Evolutionary conservation across 139 green algal species (phyloP).

Genomic region (Gonium pectorale): DNA sequence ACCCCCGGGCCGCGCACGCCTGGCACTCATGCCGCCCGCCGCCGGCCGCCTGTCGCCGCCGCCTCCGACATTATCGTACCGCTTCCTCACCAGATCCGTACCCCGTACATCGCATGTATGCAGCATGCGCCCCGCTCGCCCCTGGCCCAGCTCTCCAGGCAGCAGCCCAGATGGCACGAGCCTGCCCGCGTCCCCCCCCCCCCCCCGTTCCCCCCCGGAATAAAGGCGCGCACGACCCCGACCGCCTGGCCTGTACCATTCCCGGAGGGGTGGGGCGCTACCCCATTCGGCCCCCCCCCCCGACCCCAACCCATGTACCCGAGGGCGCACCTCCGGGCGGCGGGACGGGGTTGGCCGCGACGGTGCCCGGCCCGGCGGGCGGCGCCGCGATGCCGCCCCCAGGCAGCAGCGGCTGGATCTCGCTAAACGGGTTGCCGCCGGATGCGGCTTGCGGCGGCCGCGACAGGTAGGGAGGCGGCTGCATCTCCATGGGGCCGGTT

Average conservation of each 20-base stretch:
- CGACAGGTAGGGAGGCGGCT: neutral
- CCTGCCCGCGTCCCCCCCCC: no score
- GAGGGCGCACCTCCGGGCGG: no score
- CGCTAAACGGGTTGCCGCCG: neutral
- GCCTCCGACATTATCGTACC: neutral
- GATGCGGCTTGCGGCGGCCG: neutral
- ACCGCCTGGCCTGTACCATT: no score
- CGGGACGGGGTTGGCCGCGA: neutral
- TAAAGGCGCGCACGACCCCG: no score
- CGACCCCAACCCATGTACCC: no score
- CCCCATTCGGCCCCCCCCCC: no score
- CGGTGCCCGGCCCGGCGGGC: neutral
- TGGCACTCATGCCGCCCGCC: no score
- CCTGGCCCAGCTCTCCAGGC: no score
- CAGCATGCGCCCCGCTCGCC: neutral
- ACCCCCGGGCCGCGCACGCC: neutral
- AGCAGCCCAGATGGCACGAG: no score
- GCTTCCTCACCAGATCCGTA: neutral
- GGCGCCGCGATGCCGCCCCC: neutral
- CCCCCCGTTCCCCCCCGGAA: no score
- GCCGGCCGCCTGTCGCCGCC: neutral
- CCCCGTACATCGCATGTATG: neutral
- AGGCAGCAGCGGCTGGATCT: constrained; percentile 37
- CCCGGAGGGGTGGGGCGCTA: no score
- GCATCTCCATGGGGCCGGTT: neutral